Base-by-base conservation (phyloP, 2,329 filamentous ascomycete species). In the Rhexocercosporidium sp. region DNA sequence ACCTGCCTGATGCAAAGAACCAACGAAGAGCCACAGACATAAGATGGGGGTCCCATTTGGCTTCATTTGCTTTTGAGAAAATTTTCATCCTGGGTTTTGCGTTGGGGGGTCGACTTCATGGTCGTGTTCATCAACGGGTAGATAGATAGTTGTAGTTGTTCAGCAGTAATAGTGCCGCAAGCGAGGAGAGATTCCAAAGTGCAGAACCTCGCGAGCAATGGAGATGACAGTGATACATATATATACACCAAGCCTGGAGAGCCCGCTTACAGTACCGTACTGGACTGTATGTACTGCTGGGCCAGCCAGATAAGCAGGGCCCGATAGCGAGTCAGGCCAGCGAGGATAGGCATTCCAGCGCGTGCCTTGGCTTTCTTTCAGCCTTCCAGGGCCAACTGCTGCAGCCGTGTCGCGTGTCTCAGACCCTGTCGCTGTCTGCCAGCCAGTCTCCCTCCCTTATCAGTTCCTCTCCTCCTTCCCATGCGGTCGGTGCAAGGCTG, bases 141-240 rank as follows among this genome's bases (percentile, higher is more conserved):
- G n/a, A n/a, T n/a, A 37, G n/a, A 16, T 6, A 37, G 54, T 3
- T 1, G 12, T 25, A 14, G 20, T 57, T 5, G 20, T 51, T 25
- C 12, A 25, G 14, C 8, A 25, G 22, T 22, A 27, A 16, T 51
- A 27, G 5, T 27, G 22, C 22, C 20, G 47, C 14, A 27, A 4
- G 22, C 9, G 12, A 20, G 22, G 0, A 22, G 47, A 29, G 47
- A 9, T 27, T 14, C 11, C 22, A 39, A 57, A 57, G 54, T 41
- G 54, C 54, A 57, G 34, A 56, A 41, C 54, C 41, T 57, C 54
- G 41, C 34, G 54, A 57, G 41, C 31, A 39, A 53, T 47, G 44
- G 39, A 44, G 12, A 37, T 37, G 34, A 37, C 34, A 2, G 2
- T 37, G 34, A 37, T 11, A 37, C 8, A 11, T 5, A 37, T 37